These are phyloP conservation scores for Pseudozyma sp. DNA, from an alignment of 1,284 basidiomycete genomes.

Conservation along the genomic window DNA sequence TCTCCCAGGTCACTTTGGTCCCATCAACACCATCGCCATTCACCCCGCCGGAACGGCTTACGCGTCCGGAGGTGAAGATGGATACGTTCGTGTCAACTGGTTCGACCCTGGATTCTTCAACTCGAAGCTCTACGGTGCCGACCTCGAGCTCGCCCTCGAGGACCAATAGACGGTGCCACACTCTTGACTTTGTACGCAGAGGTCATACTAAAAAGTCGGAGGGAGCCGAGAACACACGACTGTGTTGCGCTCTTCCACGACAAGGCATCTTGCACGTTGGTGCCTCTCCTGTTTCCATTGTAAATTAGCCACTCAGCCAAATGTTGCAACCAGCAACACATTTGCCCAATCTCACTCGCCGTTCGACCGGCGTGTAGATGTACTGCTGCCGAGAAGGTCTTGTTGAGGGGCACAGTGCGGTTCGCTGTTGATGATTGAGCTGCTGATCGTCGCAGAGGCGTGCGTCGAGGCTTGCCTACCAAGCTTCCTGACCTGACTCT, in stretches of 20 bases:
- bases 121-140: constrained; percentile 65
- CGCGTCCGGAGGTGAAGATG: constrained; percentile 96
- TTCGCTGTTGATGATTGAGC: no score
- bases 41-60: constrained; percentile 90
- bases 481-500: no score
- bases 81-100: constrained; percentile 73
- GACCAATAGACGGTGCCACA: constrained; percentile 55
- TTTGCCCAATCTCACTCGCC: background rate
- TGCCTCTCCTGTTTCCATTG: constrained; percentile 9
- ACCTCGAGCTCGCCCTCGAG: constrained; percentile 64
- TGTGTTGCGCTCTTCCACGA: constrained; percentile 1
- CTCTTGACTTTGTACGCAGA: background rate
- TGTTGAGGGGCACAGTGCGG: background rate
- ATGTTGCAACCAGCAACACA: background rate
- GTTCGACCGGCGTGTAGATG: background rate
- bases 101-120: constrained; percentile 67
- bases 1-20: constrained; percentile 82
- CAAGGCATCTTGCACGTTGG: background rate
- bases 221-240: background rate
- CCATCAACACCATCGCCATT: constrained; percentile 96
- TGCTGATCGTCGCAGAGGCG: no score
- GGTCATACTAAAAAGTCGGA: constrained; percentile 15
- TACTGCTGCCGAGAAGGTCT: background rate
- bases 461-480: no score
- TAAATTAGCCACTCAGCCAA: constrained; percentile 40